phyloP scores from a whole-genome alignment of 352 stramenopile species.

The Globisporangium megalacanthum region DNA sequence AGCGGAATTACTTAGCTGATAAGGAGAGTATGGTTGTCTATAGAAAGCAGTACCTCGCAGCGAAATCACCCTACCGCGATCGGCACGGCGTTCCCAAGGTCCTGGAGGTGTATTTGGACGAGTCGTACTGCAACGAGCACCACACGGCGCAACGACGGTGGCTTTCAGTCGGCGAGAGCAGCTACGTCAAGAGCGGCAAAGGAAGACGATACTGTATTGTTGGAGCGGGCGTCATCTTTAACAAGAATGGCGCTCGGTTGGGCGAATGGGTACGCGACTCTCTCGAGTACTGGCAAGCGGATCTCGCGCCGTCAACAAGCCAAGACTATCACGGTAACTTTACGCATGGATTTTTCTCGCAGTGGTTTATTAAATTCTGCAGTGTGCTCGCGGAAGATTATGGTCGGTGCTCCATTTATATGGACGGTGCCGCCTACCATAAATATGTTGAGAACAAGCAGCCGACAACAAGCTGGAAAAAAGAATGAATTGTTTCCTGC shows the following conservation, averaged over 20 bases:
- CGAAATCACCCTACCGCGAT: neutral
- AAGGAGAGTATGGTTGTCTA: neutral
- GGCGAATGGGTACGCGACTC: too few species aligned
- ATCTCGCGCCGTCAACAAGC: neutral
- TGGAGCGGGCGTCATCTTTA: neutral
- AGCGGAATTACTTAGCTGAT: neutral
- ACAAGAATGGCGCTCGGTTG: neutral
- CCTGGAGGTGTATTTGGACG: neutral
- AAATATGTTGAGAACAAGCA: neutral
- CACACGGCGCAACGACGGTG: neutral
- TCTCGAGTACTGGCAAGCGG: neutral
- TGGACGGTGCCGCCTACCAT: neutral
- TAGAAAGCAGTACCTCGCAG: neutral
- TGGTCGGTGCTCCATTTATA: neutral
- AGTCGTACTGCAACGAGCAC: slow-evolving; percentile 1
- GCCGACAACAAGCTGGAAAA: neutral
- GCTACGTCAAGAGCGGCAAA: neutral
- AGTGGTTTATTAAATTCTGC: neutral
- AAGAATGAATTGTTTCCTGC: neutral
- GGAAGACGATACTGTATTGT: neutral
- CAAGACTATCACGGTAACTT: slow-evolving; percentile 1
- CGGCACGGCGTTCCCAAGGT: neutral
- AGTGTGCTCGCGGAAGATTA: neutral
- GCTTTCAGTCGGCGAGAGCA: neutral
- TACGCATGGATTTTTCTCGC: neutral